Evolutionary conservation across 2,329 filamentous ascomycete species (phyloP).

Genomic region (Alternaria tenuissima): DNA sequence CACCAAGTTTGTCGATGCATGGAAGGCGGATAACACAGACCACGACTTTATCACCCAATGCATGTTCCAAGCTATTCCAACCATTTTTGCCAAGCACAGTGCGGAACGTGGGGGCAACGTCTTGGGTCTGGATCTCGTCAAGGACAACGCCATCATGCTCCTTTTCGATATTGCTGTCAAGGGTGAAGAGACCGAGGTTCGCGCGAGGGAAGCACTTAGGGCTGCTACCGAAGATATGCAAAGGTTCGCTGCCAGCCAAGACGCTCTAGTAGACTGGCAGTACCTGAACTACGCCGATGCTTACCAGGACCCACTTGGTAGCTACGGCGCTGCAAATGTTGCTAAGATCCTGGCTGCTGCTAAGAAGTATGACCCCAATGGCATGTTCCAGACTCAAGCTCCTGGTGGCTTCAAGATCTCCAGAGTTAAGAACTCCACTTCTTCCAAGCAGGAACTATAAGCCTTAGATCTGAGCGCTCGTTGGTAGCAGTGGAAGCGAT

Average conservation of each 20-base stretch:
- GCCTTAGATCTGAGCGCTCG: not conserved
- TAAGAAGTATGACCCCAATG: conserved; percentile 51
- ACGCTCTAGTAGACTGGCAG: conserved; percentile 25
- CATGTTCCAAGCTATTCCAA: conserved; percentile 35
- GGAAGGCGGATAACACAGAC: conserved; percentile 19
- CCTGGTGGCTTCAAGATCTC: conserved; percentile 56
- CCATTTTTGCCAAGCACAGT: conserved; percentile 27
- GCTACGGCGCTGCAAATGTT: conserved; percentile 53
- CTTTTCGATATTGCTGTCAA: conserved; percentile 30
- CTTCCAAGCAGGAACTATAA: conserved; percentile 3
- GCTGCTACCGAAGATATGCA: conserved; percentile 23
- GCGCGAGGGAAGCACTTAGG: conserved; percentile 18
- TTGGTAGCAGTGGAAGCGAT: not conserved
- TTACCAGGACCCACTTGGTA: conserved; percentile 48
- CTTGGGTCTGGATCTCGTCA: conserved; percentile 30
- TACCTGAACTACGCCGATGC: conserved; percentile 50
- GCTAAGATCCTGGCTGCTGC: conserved; percentile 44
- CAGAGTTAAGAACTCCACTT: conserved; percentile 10
- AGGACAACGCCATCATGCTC: conserved; percentile 32
- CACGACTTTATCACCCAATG: conserved; percentile 35
- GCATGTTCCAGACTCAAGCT: conserved; percentile 51
- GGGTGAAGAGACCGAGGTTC: conserved; percentile 20
- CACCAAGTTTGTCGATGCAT: conserved; percentile 29
- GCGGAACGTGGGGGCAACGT: conserved; percentile 37
- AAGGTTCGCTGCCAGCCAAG: conserved; percentile 18